These are phyloP conservation scores for Cryptococcus jaspeensis DNA, from an alignment of 1,284 basidiomycete species.

Conservation along the genomic window DNA sequence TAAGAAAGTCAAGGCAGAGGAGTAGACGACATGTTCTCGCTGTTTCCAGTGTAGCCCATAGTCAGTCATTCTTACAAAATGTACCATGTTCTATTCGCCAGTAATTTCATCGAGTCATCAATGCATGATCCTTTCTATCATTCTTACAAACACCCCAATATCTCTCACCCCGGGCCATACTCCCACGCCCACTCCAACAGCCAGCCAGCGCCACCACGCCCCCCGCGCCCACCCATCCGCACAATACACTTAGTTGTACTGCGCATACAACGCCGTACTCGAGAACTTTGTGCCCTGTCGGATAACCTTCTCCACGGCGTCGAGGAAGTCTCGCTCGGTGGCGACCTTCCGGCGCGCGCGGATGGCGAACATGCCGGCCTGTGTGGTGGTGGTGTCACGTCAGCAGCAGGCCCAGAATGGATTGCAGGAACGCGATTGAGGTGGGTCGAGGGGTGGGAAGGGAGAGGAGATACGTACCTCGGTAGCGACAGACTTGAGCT, in stretches of 20 bases:
- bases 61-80: no score
- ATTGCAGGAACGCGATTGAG: neutral
- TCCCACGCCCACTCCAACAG: neutral
- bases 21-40: no score
- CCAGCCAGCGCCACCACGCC: neutral
- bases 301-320: slow-evolving; percentile 97
- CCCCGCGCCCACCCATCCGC: neutral
- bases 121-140: no score
- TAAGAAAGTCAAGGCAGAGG: neutral
- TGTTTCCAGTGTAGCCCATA: no score
- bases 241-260: slow-evolving; percentile 45
- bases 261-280: slow-evolving; percentile 62
- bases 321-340: slow-evolving; percentile 95
- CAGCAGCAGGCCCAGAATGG: neutral
- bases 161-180: neutral
- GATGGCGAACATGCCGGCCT: slow-evolving; percentile 99
- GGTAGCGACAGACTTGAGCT: slow-evolving; percentile 92
- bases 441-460: neutral
- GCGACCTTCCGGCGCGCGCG: slow-evolving; percentile 94
- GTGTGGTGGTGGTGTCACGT: neutral
- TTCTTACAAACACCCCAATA: no score
- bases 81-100: no score
- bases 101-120: no score
- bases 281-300: slow-evolving; percentile 97
- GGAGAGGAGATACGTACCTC: slow-evolving; percentile 61